A percentile compares a stretch with the other conserved stretches of the same genome.
Evolutionary conservation across 1,284 basidiomycete species (phyloP).

Genomic region (Tilletia horrida): DNA sequence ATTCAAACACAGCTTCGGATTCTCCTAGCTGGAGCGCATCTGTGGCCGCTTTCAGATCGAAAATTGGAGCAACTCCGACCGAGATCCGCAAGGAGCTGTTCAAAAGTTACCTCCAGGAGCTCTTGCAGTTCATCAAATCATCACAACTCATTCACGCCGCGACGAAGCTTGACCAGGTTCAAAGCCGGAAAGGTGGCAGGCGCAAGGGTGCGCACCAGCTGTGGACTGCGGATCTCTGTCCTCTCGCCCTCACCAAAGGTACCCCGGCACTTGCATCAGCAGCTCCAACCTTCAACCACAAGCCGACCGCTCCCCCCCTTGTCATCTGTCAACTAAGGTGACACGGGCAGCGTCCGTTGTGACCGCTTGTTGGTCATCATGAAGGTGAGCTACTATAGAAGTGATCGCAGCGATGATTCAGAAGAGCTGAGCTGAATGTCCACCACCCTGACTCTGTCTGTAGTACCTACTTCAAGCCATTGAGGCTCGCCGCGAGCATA

Average conservation of each 20-base stretch:
- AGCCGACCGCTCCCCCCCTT: too few species aligned
- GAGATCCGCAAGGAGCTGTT: background rate
- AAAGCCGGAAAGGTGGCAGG: too few species aligned
- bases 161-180: too few species aligned
- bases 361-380: background rate
- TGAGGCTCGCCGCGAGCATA: slow-evolving; percentile 41
- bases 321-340: background rate
- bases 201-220: background rate
- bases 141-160: too few species aligned
- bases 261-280: too few species aligned
- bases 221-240: background rate
- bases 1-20: background rate
- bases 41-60: slow-evolving; percentile 8
- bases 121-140: background rate
- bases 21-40: background rate
- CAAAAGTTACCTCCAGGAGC: background rate
- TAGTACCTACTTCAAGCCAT: slow-evolving; percentile 54
- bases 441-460: background rate
- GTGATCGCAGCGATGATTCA: too few species aligned
- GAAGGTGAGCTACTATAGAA: background rate
- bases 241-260: too few species aligned
- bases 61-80: background rate
- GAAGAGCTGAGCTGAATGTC: background rate
- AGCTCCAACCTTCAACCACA: too few species aligned
- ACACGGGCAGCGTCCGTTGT: background rate